These are phyloP conservation scores for Talaromyces sp. DNA, from an alignment of 2,329 filamentous ascomycete genomes.

Conservation along the genomic window DNA sequence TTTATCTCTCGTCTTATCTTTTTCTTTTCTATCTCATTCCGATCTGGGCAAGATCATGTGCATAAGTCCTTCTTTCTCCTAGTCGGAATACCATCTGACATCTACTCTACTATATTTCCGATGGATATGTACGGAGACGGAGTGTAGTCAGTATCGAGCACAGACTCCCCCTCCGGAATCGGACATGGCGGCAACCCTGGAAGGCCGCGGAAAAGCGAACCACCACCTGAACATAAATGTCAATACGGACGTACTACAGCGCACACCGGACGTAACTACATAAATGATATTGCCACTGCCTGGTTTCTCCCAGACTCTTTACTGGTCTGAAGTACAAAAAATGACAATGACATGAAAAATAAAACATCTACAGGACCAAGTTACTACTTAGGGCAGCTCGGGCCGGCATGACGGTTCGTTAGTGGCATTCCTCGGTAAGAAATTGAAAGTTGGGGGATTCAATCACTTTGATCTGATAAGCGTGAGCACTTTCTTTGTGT, in stretches of 20 bases:
- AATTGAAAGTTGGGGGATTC: not conserved
- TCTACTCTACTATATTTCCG: too few species aligned
- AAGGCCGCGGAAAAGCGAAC: conserved; percentile 4
- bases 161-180: conserved; percentile 5
- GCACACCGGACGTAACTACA: not conserved
- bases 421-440: not conserved
- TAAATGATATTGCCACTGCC: not conserved
- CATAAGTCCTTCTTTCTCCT: not conserved
- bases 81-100: not conserved
- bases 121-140: not conserved
- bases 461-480: conserved; percentile 6
- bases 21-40: too few species aligned
- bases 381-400: not conserved
- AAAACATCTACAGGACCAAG: not conserved
- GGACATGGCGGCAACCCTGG: not conserved
- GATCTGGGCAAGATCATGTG: not conserved
- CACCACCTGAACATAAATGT: too few species aligned
- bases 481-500: not conserved
- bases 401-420: not conserved
- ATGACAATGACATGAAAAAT: not conserved
- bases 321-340: not conserved
- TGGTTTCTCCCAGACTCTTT: not conserved
- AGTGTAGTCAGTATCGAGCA: not conserved
- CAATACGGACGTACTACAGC: not conserved
- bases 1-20: too few species aligned